These are phyloP conservation scores for Candida parachauliodes DNA, from an alignment of 805 yeast species.

Conservation along the genomic window DNA sequence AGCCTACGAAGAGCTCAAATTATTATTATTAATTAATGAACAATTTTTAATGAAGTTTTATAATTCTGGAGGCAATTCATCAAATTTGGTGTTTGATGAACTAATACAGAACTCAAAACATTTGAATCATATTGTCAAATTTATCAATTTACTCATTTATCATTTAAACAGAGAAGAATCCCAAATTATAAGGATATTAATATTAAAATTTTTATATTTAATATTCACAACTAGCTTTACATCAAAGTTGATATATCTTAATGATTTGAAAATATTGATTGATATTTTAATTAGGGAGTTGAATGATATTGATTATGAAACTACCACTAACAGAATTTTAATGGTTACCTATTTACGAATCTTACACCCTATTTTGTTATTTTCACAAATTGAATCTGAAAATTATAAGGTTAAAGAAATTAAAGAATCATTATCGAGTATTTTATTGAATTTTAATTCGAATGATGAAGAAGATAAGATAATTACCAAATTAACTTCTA, in stretches of 20 bases:
- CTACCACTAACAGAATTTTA: constrained; percentile 46
- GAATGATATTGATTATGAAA: constrained; percentile 51
- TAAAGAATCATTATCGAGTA: constrained; percentile 45
- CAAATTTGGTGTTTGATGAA: constrained; percentile 52
- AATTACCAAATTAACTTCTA: constrained; percentile 26
- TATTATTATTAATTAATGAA: constrained; percentile 75
- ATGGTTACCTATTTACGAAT: constrained; percentile 60
- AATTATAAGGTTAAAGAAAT: constrained; percentile 61
- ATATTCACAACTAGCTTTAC: constrained; percentile 67
- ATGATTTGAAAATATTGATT: constrained; percentile 78
- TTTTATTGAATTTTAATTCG: constrained; percentile 30
- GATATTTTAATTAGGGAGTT: constrained; percentile 83
- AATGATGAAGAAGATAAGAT: constrained; percentile 19
- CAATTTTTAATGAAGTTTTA: constrained; percentile 71
- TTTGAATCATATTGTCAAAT: constrained; percentile 49
- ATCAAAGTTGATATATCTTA: constrained; percentile 67
- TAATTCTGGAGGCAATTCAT: constrained; percentile 18
- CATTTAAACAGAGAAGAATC: constrained; percentile 77
- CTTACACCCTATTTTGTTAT: constrained; percentile 63
- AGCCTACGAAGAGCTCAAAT: constrained; percentile 61
- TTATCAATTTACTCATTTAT: constrained; percentile 54
- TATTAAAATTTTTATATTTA: constrained; percentile 71
- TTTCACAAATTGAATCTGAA: constrained; percentile 54
- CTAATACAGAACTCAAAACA: constrained; percentile 36
- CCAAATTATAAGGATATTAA: constrained; percentile 67